phyloP scores from a whole-genome alignment of 2,329 filamentous ascomycete genomes.

The Lizonia empirigonia region DNA sequence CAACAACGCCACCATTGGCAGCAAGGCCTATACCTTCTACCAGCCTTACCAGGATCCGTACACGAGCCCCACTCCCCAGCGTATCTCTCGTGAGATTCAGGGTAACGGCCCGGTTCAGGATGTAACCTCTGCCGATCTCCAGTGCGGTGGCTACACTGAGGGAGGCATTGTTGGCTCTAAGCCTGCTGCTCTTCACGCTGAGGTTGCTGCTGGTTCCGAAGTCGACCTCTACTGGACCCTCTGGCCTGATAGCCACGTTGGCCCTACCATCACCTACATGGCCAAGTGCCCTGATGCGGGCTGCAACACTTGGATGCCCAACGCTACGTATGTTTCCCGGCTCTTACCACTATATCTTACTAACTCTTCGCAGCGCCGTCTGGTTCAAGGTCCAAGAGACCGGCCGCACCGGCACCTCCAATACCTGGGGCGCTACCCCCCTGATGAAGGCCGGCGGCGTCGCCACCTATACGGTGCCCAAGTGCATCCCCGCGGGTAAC shows the following conservation, averaged over 20 bases:
- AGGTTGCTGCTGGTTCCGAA: conserved; percentile 59
- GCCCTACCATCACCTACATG: conserved; percentile 65
- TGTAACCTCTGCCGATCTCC: conserved; percentile 59
- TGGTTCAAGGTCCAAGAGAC: conserved; percentile 63
- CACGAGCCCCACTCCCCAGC: conserved; percentile 47
- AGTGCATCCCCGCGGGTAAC: conserved; percentile 59
- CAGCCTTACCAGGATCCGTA: conserved; percentile 46
- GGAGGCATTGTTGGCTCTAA: conserved; percentile 57
- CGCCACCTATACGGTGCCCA: conserved; percentile 61
- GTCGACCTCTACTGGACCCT: conserved; percentile 61
- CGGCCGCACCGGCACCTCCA: conserved; percentile 58
- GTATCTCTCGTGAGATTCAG: conserved; percentile 63
- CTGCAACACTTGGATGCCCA: conserved; percentile 58
- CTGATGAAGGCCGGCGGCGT: conserved; percentile 54
- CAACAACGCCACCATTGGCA: conserved; percentile 43
- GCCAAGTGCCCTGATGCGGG: conserved; percentile 60
- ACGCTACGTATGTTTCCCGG: conserved; percentile 42
- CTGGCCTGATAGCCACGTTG: conserved; percentile 57
- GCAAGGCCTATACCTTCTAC: conserved; percentile 42
- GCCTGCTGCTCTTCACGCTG: conserved; percentile 61
- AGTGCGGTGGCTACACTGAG: conserved; percentile 61
- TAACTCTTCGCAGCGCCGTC: conserved; percentile 47
- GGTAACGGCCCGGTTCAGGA: conserved; percentile 65
- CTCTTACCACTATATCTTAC: background rate
- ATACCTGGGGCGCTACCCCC: conserved; percentile 55